Conservation (phyloP, 2,329 filamentous ascomycete genomes). For the Coniella lustricola region DNA sequence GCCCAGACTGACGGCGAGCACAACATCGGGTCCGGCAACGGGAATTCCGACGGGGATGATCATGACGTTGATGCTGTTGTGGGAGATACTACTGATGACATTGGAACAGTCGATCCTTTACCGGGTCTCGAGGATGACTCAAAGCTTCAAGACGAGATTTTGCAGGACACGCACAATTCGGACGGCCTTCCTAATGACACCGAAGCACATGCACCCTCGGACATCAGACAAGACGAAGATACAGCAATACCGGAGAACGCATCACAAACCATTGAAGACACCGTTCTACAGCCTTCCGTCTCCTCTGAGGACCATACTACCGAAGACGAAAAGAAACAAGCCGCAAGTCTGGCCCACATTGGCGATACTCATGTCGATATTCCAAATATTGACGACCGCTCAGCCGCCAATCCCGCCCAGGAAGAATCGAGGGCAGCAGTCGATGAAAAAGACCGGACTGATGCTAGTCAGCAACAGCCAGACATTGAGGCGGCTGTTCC, state of each 20-base stretch:
- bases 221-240: neutral
- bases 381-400: neutral
- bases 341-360: neutral
- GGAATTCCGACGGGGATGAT: constrained; percentile 9
- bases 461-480: neutral
- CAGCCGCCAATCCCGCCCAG: neutral
- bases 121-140: neutral
- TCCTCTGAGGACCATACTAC: neutral
- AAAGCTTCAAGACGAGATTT: neutral
- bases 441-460: neutral
- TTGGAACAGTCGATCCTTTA: constrained; percentile 5
- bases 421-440: neutral
- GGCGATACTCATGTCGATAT: neutral
- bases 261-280: neutral
- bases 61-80: constrained; percentile 12
- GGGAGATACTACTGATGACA: constrained; percentile 13
- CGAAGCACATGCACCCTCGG: neutral
- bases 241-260: neutral
- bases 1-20: constrained; percentile 12
- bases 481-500: neutral
- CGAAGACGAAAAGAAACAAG: neutral
- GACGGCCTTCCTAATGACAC: neutral
- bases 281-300: neutral
- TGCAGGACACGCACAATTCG: neutral
- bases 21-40: constrained; percentile 9